A percentile compares a stretch with the other conserved stretches of the same genome.
Conservation (phyloP, 208 protist genomes). For the Leishmania mexicana region DNA sequence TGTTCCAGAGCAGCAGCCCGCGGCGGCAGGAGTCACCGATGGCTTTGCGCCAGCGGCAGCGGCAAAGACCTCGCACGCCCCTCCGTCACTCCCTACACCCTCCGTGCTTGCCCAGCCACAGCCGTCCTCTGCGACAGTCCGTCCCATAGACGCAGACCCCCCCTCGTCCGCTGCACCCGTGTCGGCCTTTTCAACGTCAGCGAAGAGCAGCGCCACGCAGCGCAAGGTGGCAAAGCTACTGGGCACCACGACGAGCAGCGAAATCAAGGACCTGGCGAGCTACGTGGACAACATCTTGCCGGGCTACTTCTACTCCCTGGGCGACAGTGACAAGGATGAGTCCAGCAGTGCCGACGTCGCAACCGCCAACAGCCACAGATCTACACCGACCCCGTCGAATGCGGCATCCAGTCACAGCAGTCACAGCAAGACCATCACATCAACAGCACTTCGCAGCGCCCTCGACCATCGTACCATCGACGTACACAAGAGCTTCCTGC, state of each 20-base stretch:
- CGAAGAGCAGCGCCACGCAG: constrained; percentile 23
- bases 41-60: neutral
- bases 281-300: constrained; percentile 69
- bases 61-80: neutral
- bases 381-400: neutral
- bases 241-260: constrained; percentile 60
- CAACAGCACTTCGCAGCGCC: constrained; percentile 41
- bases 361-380: neutral
- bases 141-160: neutral
- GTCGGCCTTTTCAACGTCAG: neutral
- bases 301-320: constrained; percentile 36
- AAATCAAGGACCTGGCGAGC: constrained; percentile 58
- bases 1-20: neutral
- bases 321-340: constrained; percentile 9
- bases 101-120: neutral
- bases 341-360: neutral
- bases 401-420: neutral
- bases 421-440: constrained; percentile 4
- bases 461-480: constrained; percentile 64
- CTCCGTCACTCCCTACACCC: neutral
- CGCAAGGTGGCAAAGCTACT: constrained; percentile 48
- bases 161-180: neutral
- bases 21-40: neutral
- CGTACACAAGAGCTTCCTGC: constrained; percentile 65
- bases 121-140: neutral